Evolutionary conservation across 805 yeast genomes (phyloP).

Genomic region (Wickerhamiella musiphila): DNA sequence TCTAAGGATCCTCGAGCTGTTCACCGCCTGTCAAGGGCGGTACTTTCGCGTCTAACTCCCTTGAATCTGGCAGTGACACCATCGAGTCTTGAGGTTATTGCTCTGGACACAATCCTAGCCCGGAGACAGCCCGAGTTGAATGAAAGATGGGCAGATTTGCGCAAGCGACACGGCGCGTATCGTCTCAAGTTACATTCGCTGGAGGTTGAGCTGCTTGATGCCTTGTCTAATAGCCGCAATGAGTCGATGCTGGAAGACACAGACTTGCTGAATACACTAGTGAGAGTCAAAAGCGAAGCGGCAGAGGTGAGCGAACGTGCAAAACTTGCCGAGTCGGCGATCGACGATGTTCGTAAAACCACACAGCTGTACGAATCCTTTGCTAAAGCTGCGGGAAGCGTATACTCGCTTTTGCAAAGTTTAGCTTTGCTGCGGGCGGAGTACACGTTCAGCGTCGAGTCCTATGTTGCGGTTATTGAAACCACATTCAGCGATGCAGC

Average conservation of each 20-base stretch:
- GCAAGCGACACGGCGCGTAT: constrained; percentile 42
- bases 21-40: constrained; percentile 33
- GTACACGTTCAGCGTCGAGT: constrained; percentile 42
- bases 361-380: constrained; percentile 33
- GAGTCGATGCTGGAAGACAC: constrained; percentile 49
- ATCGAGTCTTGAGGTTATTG: constrained; percentile 44
- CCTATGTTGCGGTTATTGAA: constrained; percentile 24
- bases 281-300: constrained; percentile 47
- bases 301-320: constrained; percentile 34
- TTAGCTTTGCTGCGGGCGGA: constrained; percentile 29
- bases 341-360: constrained; percentile 34
- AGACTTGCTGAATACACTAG: constrained; percentile 40
- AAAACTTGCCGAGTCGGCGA: constrained; percentile 34
- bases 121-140: constrained; percentile 53
- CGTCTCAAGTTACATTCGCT: constrained; percentile 33
- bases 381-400: constrained; percentile 35
- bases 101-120: constrained; percentile 38
- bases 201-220: constrained; percentile 40
- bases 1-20: constrained; percentile 35
- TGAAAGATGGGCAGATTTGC: constrained; percentile 33
- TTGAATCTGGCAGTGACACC: constrained; percentile 61
- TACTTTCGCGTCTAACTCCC: constrained; percentile 43
- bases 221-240: constrained; percentile 40
- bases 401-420: constrained; percentile 32
- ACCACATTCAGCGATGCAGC: constrained; percentile 17